Conservation (phyloP, 495 filamentous ascomycete species). For the Chaetomidium leptoderma region DNA sequence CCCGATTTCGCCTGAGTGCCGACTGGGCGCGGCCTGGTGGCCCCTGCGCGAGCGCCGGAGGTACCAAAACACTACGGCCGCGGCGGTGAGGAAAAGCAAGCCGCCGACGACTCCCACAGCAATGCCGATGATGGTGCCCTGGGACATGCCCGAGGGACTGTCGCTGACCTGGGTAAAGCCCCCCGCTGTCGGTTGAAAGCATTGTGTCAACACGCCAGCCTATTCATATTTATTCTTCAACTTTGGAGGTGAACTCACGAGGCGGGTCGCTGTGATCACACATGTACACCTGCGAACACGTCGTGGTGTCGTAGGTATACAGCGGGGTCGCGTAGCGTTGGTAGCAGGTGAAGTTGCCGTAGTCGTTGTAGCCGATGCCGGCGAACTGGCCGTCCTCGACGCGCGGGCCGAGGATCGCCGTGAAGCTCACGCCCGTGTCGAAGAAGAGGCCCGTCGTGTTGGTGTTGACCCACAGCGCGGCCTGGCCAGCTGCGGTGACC, state of each 20-base stretch:
- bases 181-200: no score
- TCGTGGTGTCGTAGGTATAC: slow-evolving; percentile 28
- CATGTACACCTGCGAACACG: slow-evolving; percentile 35
- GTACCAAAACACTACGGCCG: slow-evolving; percentile 18
- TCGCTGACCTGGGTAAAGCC: not conserved
- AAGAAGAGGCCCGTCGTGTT: slow-evolving; percentile 34
- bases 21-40: not conserved
- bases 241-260: slow-evolving; percentile 26
- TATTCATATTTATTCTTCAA: no score
- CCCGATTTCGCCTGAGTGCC: not conserved
- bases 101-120: slow-evolving; percentile 25
- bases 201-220: no score
- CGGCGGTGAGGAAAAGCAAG: slow-evolving; percentile 12
- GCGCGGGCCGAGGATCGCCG: slow-evolving; percentile 27
- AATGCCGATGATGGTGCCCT: slow-evolving; percentile 26
- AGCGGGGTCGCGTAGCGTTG: slow-evolving; percentile 31
- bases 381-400: slow-evolving; percentile 34
- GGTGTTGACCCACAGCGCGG: slow-evolving; percentile 33
- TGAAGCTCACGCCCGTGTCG: slow-evolving; percentile 33
- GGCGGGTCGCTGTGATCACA: slow-evolving; percentile 33
- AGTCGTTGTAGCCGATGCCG: slow-evolving; percentile 37
- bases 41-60: slow-evolving; percentile 15
- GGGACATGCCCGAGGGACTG: slow-evolving; percentile 9
- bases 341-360: slow-evolving; percentile 37
- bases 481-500: slow-evolving; percentile 22